Base-by-base conservation (phyloP, 2,329 filamentous ascomycete genomes). In the Conoideocrella luteorostrata region DNA sequence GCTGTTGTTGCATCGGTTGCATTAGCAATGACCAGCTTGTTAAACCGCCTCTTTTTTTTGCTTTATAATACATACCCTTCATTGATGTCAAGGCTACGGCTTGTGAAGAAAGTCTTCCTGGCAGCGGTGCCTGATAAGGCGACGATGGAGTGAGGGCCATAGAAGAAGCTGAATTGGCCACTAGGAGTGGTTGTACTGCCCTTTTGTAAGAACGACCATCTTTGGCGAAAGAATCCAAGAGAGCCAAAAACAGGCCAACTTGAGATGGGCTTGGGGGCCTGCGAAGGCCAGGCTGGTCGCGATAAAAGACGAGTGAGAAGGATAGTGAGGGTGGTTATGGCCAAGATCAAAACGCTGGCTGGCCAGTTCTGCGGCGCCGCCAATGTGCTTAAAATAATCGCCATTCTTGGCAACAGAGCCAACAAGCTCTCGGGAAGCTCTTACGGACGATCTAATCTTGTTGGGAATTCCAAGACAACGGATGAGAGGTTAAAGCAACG, bases 81-180 rank as follows among this genome's bases (percentile, higher is more conserved):
- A 1, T 47, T 39, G 18, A 74, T 62, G n/a, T 64, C 61, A 24
- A 78, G 52, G 1, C 65, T 62, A 30, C 63, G 66, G 22, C 61
- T 64, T 12, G 73, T 71, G 30, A 71, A 70, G 44, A 72, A 74
- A 2, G 67, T 33, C 20, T 64, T 58, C 13, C 72, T 62, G 2
- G 60, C 64, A 10, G 64, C 60, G 4, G 64, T 58, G 2, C 73
- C 71, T 4, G 62, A 64, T 10, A 77, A 38, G 2, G 61, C 69
- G 7, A 77, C 56, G 11, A 76, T 63, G 3, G 60, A 61, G 44
- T 69, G 60, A 5, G 62, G 53, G 0, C 74, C 73, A 3, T 69
- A 66, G 48, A 68, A 68, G 51, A 75, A 76, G 41, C 63, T 68
- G 50, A 74, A 77, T 39, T 69, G 69, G 21, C 70, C 69, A 1